Base-by-base conservation (phyloP, 805 yeast species). In the Sungouiozyma intestinalis region DNA sequence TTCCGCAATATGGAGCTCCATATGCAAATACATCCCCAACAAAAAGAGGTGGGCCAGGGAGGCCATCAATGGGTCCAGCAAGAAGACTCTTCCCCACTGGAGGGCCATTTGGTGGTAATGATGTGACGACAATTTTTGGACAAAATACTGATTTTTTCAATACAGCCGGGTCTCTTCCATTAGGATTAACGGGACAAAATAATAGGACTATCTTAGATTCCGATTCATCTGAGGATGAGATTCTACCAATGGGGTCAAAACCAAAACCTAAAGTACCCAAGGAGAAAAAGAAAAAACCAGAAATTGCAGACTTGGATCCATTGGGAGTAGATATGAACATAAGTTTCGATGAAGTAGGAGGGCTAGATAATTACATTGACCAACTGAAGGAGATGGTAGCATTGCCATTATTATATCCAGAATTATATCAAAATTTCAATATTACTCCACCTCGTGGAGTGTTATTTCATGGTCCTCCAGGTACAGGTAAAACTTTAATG, bases 391-490 rank as follows among this genome's bases (percentile, higher is more conserved):
- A 92, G 63, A 92, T 92, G 98, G 94, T 92, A 4, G 85, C 95
- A 1, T 66, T 92, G 43, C 98, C 98, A 0, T 67, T 92, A 48
- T 64, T 88, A 42, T 92, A 92, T 52, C 98, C 98, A 1, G 98
- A 92, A 58, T 73, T 92, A 8, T 92, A 90, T 57, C 83, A 86
- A 49, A 79, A 79, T 58, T 92, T 92, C 55, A 80, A 79, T 44
- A 86, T 90, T 31, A 85, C 96, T 0, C 97, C 98, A 1, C 98
- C 98, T 16, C 70, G 98, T 49, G 98, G 98, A 47, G 98, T 92
- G 1, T 64, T 92, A 42, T 92, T 92, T 65, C 98, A 92, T 63
- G 98, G 98, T 38, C 98, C 98, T 3, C 98, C 98, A 2, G 98
- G 98, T 49, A 92, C 98, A 0, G 98, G 98, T 72, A 92, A 92